Base-by-base conservation (phyloP, 1,284 basidiomycete genomes). In the Pseudozyma thailandica region DNA sequence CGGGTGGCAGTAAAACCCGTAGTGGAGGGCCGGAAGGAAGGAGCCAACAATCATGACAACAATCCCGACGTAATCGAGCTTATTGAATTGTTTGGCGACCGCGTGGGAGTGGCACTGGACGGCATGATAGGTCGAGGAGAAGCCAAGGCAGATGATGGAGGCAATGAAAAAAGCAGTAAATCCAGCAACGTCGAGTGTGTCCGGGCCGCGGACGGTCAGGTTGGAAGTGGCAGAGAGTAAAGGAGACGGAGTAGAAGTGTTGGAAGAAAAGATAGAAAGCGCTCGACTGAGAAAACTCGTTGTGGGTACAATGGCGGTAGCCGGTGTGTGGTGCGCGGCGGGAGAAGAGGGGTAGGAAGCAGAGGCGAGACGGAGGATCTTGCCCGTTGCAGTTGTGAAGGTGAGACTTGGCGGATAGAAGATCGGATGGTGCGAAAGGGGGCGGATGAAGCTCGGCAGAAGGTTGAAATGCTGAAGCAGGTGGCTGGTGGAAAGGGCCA, bases 121-220 rank as follows among this genome's bases (percentile, higher is more conserved):
- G 2, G 89, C 89, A 82, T 96, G 93, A 80, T 89, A 94, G 59
- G 89, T 86, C 9, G 91, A 88, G 72, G 91, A 92, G 42, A 89
- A 87, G 23, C 86, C 85, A 46, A 95, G 86, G 83, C 93, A 95
- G 37, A 89, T 86, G 28, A 90, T 84, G 0, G 91, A 91, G 39
- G 89, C 88, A n/a, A 86, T 66, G 50, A 94, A 86, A 83, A 93
- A 94, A 52, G 89, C 84, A 18, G 84, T 84, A 72, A 94, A 86
- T 9, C 89, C 88, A 12, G 86, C 85, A 30, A 86, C 85, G 83
- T 94, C 92, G 47, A 85, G 77, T 86, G 87, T 88, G 53, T 88
- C 88, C 26, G 88, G 85, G 25, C 85, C 51, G 15, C 71, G 64
- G 4, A 73, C 41, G 18, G 37, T 20, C 43, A 69, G 61, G 38